Evolutionary conservation across 1,139 yeast species (phyloP).

Genomic region (Candida sojae): DNA sequence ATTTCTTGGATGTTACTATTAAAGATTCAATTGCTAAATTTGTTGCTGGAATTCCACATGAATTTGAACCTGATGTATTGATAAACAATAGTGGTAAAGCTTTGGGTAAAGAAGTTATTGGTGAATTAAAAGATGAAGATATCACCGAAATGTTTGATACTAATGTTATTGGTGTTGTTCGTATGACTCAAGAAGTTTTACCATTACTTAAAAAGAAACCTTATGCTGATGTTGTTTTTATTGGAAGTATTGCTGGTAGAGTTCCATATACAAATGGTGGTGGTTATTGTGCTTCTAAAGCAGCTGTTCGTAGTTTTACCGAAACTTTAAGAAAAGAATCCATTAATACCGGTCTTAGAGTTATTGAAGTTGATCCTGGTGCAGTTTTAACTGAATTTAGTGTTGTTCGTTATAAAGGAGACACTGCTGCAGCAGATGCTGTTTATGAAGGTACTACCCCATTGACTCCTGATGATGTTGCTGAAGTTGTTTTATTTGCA

Average conservation of each 20-base stretch:
- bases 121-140: slow-evolving; percentile 54
- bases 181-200: slow-evolving; percentile 65
- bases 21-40: slow-evolving; percentile 53
- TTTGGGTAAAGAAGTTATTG: slow-evolving; percentile 65
- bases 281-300: slow-evolving; percentile 53
- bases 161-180: slow-evolving; percentile 71
- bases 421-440: slow-evolving; percentile 38
- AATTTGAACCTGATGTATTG: slow-evolving; percentile 64
- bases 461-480: slow-evolving; percentile 49
- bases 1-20: slow-evolving; percentile 62
- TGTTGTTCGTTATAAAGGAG: slow-evolving; percentile 48
- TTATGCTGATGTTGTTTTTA: slow-evolving; percentile 49
- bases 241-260: slow-evolving; percentile 55
- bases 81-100: slow-evolving; percentile 87
- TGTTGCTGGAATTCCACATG: slow-evolving; percentile 50
- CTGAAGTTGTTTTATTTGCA: slow-evolving; percentile 52
- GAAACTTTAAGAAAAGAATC: slow-evolving; percentile 49
- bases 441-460: slow-evolving; percentile 51
- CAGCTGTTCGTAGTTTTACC: slow-evolving; percentile 50
- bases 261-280: slow-evolving; percentile 55
- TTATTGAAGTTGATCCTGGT: slow-evolving; percentile 54
- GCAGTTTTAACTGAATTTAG: slow-evolving; percentile 55
- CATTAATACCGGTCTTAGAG: slow-evolving; percentile 46
- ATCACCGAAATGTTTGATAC: slow-evolving; percentile 68
- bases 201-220: slow-evolving; percentile 61